Evolutionary conservation across 495 filamentous ascomycete genomes (phyloP).

Genomic region (Xylaria longipes): DNA sequence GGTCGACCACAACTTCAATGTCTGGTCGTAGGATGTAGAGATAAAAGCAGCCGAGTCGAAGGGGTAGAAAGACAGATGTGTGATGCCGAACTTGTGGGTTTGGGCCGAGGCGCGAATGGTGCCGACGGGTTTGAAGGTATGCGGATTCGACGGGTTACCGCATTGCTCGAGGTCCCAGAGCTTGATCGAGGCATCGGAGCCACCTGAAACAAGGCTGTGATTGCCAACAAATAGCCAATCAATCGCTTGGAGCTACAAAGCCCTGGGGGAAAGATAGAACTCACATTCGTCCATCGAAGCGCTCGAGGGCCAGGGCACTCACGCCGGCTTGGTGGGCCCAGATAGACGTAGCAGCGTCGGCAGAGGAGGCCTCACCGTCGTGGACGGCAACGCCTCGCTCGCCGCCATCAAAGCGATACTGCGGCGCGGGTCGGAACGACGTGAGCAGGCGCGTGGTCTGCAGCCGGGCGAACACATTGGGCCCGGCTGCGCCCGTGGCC

Average conservation of each 20-base stretch:
- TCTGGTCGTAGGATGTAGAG: constrained; percentile 83
- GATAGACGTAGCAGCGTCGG: constrained; percentile 36
- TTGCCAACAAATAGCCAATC: constrained; percentile 27
- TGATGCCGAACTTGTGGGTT: constrained; percentile 77
- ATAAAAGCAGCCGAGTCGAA: constrained; percentile 83
- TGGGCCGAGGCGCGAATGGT: constrained; percentile 40
- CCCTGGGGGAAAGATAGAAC: constrained; percentile 31
- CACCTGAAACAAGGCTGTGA: constrained; percentile 77
- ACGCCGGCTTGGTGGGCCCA: constrained; percentile 78
- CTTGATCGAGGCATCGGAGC: constrained; percentile 76
- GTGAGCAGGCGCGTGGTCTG: constrained; percentile 63
- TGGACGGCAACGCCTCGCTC: constrained; percentile 41
- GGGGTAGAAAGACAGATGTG: constrained; percentile 85
- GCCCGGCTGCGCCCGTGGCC: constrained; percentile 66
- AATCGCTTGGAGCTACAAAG: background rate
- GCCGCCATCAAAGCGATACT: constrained; percentile 70
- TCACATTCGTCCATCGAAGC: constrained; percentile 78
- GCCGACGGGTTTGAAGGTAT: constrained; percentile 59
- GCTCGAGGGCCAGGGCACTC: constrained; percentile 75
- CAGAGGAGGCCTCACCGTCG: constrained; percentile 30
- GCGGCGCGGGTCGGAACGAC: constrained; percentile 65
- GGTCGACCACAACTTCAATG: constrained; percentile 79
- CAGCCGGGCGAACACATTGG: constrained; percentile 65
- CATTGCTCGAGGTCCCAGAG: constrained; percentile 81
- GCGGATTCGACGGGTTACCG: constrained; percentile 40